Percentiles rank a stretch among this genome's conserved stretches.
Evolutionary conservation across 2,329 filamentous ascomycete species (phyloP).

Genomic region (Xylaria sp.): DNA sequence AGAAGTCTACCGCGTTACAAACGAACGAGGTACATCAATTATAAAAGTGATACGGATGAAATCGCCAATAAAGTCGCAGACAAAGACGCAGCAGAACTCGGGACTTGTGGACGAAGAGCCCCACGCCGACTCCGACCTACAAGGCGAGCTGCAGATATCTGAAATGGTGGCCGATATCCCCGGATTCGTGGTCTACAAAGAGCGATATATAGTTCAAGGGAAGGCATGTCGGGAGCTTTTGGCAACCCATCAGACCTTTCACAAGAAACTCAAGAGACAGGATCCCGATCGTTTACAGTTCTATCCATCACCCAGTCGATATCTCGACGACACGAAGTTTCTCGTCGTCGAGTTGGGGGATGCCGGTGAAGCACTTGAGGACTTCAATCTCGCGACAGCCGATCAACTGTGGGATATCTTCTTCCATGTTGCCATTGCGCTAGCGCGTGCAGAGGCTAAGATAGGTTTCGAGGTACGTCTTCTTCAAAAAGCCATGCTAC

Average conservation of each 20-base stretch:
- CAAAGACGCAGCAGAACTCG: slow-evolving; percentile 59
- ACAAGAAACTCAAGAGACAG: slow-evolving; percentile 58
- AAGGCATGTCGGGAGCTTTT: slow-evolving; percentile 59
- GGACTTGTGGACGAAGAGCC: slow-evolving; percentile 65
- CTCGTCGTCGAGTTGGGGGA: slow-evolving; percentile 68
- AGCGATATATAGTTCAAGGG: slow-evolving; percentile 64
- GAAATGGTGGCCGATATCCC: slow-evolving; percentile 68
- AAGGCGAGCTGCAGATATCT: slow-evolving; percentile 66
- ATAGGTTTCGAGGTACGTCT: slow-evolving; percentile 63
- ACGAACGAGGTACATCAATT: slow-evolving; percentile 65
- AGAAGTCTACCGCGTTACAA: slow-evolving; percentile 68
- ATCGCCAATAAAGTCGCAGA: slow-evolving; percentile 63
- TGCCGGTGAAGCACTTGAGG: slow-evolving; percentile 64
- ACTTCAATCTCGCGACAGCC: slow-evolving; percentile 55
- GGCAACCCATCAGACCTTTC: slow-evolving; percentile 65
- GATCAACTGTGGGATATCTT: slow-evolving; percentile 69
- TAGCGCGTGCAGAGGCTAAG: slow-evolving; percentile 63
- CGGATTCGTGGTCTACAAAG: slow-evolving; percentile 70
- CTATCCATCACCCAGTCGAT: slow-evolving; percentile 66
- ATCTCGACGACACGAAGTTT: slow-evolving; percentile 63
- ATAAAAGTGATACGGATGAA: slow-evolving; percentile 68
- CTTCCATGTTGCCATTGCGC: slow-evolving; percentile 63
- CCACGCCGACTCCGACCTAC: slow-evolving; percentile 58
- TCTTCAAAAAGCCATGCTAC: slow-evolving; percentile 48
- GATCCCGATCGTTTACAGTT: slow-evolving; percentile 64